Evolutionary conservation across 179 eudicot genomes (phyloP).

Genomic region (Nepenthes alata): DNA sequence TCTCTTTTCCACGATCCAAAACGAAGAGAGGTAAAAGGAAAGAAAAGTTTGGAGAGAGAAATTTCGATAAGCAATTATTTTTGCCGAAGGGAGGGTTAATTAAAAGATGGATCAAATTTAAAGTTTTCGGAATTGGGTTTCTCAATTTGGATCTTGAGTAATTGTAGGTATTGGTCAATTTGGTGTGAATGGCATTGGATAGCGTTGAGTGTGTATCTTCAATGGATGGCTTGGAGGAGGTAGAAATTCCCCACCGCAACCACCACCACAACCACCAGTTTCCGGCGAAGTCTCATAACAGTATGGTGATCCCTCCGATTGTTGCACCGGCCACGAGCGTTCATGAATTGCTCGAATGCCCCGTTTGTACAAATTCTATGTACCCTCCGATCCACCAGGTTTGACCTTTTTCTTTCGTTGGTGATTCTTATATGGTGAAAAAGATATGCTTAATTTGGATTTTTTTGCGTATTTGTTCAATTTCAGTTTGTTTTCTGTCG

Average conservation of each 20-base stretch:
- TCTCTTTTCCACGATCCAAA: not conserved
- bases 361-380: slow-evolving; percentile 33
- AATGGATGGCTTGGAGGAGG: not conserved
- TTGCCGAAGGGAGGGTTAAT: not conserved
- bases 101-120: not conserved
- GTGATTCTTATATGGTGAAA: too few relatives aligned
- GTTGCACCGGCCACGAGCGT: slow-evolving; percentile 13
- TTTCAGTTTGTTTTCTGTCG: too few relatives aligned
- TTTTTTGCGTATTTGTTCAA: too few relatives aligned
- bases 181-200: not conserved
- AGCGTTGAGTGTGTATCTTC: slow-evolving; percentile 2
- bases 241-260: not conserved
- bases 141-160: not conserved
- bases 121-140: not conserved
- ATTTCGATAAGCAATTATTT: not conserved
- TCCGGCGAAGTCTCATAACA: not conserved
- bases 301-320: not conserved
- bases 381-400: slow-evolving; percentile 58
- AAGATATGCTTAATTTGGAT: too few relatives aligned
- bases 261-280: not conserved
- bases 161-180: not conserved
- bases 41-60: not conserved
- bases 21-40: not conserved
- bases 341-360: slow-evolving; percentile 22
- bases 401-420: slow-evolving; percentile 3